phyloP scores from a whole-genome alignment of 129 eudicot genomes.

The Rutidosis leptorrhynchoides region DNA sequence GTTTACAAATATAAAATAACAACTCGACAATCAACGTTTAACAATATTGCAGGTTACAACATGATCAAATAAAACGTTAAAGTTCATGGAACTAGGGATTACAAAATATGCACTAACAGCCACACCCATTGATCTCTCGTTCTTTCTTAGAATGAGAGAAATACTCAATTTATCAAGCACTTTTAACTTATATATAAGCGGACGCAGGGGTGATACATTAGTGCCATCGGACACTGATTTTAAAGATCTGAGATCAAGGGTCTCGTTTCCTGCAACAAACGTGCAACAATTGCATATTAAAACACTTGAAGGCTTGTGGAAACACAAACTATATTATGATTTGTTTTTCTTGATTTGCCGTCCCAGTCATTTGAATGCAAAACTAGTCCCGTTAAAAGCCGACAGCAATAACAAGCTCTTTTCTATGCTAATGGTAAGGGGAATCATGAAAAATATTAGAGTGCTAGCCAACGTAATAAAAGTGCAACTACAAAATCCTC shows the following conservation, averaged over 20 bases:
- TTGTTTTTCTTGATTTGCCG: background rate
- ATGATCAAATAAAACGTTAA: too few relatives aligned
- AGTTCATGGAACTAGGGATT: too few relatives aligned
- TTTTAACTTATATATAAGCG: background rate
- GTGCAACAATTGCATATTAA: background rate
- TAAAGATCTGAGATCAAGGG: conserved; percentile 3
- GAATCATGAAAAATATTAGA: background rate
- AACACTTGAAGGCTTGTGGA: background rate
- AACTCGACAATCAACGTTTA: too few relatives aligned
- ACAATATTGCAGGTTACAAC: too few relatives aligned
- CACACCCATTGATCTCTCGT: background rate
- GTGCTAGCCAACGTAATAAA: background rate
- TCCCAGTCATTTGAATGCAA: background rate
- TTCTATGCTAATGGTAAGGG: background rate
- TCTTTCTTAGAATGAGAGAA: conserved; percentile 4
- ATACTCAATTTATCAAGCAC: background rate
- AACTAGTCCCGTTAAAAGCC: background rate
- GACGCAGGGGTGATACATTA: background rate
- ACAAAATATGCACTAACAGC: too few relatives aligned
- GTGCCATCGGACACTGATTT: background rate
- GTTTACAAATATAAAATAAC: too few relatives aligned
- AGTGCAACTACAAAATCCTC: background rate
- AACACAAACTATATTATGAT: background rate
- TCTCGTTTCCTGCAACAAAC: background rate
- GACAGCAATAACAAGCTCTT: background rate